Evolutionary conservation across 2,329 filamentous ascomycete species (phyloP), one percentile per base, ranked within the genome.

Genomic region (Aspergillus novofumigatus): DNA sequence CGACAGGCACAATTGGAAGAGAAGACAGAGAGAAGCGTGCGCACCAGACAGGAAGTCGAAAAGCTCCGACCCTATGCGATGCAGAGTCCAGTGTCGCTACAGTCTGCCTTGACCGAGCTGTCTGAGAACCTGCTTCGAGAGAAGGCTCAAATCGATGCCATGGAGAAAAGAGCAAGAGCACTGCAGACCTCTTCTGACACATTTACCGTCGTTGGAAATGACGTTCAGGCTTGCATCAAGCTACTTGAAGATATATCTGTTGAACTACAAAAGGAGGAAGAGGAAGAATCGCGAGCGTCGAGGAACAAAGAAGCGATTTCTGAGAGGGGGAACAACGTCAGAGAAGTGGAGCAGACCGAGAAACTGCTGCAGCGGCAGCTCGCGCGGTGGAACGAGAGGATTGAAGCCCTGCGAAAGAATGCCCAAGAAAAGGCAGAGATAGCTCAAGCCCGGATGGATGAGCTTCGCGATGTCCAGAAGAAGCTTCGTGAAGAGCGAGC

Each of bases 61-160:
- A 97, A 97, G 75, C 78, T 99, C 58, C 85, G 90, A 55, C 94
- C 94, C 11, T 99, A 99, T 72, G 91, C 94, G 45, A 84, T 93
- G 56, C 91, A 97, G 71, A 95, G 90, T 67, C 91, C 93, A 0
- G 88, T 87, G 2, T 87, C 87, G 17, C 81, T 99, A 28, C 92
- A 97, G 73, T 84, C 89, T 32, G 88, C 88, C 48, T 79, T 99
- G 55, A 84, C 88, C 2, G 92, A 97, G 62, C 80, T 99, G 55
- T 90, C 87, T 60, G 88, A 91, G 67, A 90, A 86, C 50, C 81
- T 97, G 53, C 83, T 83, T 62, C 81, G 81, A 51, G 92, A 97
- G 72, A 93, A 93, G 70, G 79, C 85, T 9, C 89, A 93, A 59
- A 95, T 97, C 59, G 93, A 97, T 69, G 80, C 86, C 1, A 83